Evolutionary conservation across 129 eudicot species (phyloP).

Genomic region (Tagetes patula): DNA sequence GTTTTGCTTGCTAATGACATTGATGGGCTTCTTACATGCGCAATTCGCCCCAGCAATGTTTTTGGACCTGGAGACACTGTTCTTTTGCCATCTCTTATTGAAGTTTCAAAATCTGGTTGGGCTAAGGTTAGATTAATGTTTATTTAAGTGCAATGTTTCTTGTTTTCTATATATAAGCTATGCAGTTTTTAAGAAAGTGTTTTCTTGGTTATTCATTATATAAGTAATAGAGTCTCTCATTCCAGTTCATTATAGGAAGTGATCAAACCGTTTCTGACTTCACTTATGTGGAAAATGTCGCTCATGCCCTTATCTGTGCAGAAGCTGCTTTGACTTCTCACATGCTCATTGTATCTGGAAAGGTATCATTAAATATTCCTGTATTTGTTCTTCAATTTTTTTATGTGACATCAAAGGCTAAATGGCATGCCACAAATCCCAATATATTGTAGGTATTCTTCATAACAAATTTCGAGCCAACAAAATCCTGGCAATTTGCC

Average conservation of each 20-base stretch:
- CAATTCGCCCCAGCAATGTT: conserved; percentile 71
- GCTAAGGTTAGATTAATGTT: conserved; percentile 52
- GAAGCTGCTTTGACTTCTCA: conserved; percentile 64
- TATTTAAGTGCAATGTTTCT: conserved; percentile 15
- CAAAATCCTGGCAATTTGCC: conserved; percentile 70
- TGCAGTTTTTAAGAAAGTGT: conserved; percentile 1
- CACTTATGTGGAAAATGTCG: conserved; percentile 89
- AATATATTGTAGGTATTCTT: conserved; percentile 61
- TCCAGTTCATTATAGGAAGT: conserved; percentile 92
- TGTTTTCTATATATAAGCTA: conserved; percentile 1
- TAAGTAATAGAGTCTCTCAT: conserved; percentile 66
- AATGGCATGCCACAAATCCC: conserved; percentile 3
- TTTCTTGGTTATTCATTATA: conserved; percentile 31
- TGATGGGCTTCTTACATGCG: conserved; percentile 86
- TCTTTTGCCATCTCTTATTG: conserved; percentile 57
- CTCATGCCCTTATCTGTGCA: conserved; percentile 85
- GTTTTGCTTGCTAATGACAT: conserved; percentile 59
- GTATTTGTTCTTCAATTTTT: not conserved
- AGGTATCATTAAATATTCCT: conserved; percentile 47
- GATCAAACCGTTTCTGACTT: conserved; percentile 68
- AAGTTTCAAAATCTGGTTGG: conserved; percentile 66
- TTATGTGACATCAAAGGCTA: conserved; percentile 4
- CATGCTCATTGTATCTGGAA: conserved; percentile 62
- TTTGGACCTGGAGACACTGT: conserved; percentile 80
- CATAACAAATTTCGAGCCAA: conserved; percentile 73